Percentiles rank a stretch among this genome's conserved stretches.
Evolutionary conservation across 129 eudicot species (phyloP).

Genomic region (Escallonia rubra): DNA sequence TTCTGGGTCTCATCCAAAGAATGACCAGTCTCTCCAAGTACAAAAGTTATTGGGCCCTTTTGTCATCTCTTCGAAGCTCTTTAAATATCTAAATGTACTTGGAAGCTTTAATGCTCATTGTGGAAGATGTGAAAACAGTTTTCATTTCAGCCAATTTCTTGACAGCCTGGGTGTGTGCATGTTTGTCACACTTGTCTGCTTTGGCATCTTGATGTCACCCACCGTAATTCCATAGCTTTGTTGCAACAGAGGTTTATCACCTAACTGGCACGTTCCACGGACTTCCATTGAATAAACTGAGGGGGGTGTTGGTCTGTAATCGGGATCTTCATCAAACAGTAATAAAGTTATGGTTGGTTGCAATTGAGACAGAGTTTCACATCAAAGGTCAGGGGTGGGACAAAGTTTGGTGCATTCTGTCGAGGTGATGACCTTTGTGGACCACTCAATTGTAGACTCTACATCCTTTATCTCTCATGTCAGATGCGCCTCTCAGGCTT

Average conservation of each 20-base stretch:
- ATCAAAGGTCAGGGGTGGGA: conserved; percentile 11
- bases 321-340: no score
- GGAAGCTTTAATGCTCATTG: background rate
- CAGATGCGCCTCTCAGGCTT: background rate
- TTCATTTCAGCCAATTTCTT: no score
- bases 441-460: conserved; percentile 31
- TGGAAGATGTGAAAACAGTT: background rate
- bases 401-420: conserved; percentile 14
- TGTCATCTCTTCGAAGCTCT: no score
- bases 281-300: no score
- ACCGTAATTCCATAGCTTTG: no score
- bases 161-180: no score
- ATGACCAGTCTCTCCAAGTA: background rate
- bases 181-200: no score
- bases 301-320: no score
- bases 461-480: background rate
- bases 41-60: background rate
- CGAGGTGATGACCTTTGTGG: conserved; percentile 25
- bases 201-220: no score
- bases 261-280: no score
- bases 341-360: background rate
- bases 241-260: no score
- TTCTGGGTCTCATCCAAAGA: background rate
- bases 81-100: background rate
- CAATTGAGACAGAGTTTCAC: conserved; percentile 15